phyloP scores from a whole-genome alignment of 129 eudicot genomes.

The carrot (Daucus carota) region DH1_v3.0 NC_030388.2:9737001-9737500 shows the following conservation, averaged over 20 bases:
- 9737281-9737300: conserved; percentile 1
- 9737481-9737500: neutral
- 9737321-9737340: neutral
- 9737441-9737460: conserved; percentile 22
- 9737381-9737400: conserved; percentile 25
- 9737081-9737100: neutral
- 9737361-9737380: conserved; percentile 19
- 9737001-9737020: conserved; percentile 3
- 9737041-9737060: neutral
- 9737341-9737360: conserved; percentile 21
- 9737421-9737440: conserved; percentile 7
- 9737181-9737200: conserved; percentile 6
- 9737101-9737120: neutral
- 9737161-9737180: conserved; percentile 12
- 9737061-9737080: conserved; percentile 8
- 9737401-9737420: conserved; percentile 14
- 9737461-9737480: conserved; percentile 13
- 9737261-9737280: neutral
- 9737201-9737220: neutral
- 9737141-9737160: conserved; percentile 1
- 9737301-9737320: neutral
- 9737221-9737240: neutral
- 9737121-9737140: conserved; percentile 16
- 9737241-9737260: neutral
- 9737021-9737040: conserved; percentile 15